Percentiles rank a stretch among this genome's conserved stretches.
Conservation (phyloP, 345 rosid genomes). For the Euphorbia lathyris region DNA sequence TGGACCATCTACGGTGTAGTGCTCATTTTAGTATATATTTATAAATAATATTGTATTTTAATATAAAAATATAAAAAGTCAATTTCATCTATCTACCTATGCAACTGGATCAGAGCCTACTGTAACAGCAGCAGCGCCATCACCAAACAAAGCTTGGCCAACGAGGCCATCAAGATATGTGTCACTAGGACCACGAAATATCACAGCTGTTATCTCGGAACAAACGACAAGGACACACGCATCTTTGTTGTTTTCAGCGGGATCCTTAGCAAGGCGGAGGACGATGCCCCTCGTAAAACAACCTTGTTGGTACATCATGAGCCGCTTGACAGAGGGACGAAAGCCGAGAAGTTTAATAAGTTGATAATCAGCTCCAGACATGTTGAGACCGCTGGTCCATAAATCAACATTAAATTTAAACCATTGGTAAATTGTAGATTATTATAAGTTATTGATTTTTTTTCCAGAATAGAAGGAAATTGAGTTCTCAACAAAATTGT, state of each 20-base stretch:
- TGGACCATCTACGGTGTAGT: no score
- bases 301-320: conserved; percentile 68
- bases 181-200: conserved; percentile 77
- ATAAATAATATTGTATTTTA: no score
- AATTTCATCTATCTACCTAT: conserved; percentile 11
- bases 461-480: no score
- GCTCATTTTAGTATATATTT: no score
- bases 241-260: conserved; percentile 73
- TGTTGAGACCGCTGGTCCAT: conserved; percentile 85
- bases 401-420: no score
- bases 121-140: conserved; percentile 65
- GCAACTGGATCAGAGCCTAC: conserved; percentile 64
- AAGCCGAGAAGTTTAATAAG: conserved; percentile 81
- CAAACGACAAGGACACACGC: conserved; percentile 79
- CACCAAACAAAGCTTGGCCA: conserved; percentile 70
- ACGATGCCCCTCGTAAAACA: conserved; percentile 81
- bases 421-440: no score
- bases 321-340: conserved; percentile 66
- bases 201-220: conserved; percentile 71
- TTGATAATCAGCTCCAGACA: conserved; percentile 94
- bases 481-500: no score
- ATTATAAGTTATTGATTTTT: no score
- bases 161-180: conserved; percentile 62
- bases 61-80: no score
- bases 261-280: conserved; percentile 78